Evolutionary conservation across 441 rosid species (phyloP).

Genomic region (Croton laevigatus): DNA sequence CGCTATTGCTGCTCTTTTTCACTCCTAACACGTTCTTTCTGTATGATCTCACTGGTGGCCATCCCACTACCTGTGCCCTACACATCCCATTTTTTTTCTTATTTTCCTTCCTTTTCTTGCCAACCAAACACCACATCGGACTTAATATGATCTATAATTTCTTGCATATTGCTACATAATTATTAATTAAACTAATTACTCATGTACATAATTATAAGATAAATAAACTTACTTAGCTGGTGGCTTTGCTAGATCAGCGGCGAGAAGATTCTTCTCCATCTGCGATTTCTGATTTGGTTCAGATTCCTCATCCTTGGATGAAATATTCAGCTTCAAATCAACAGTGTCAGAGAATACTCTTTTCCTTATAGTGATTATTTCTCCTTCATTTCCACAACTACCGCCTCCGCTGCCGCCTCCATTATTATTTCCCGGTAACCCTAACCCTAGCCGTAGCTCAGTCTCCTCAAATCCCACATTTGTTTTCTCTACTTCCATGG

Average conservation of each 20-base stretch:
- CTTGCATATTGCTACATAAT: too few species aligned
- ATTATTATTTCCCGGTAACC: constrained; percentile 55
- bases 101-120: background rate
- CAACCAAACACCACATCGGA: background rate
- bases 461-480: constrained; percentile 52
- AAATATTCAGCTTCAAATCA: constrained; percentile 65
- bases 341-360: constrained; percentile 74
- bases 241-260: constrained; percentile 61
- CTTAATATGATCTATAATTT: too few species aligned
- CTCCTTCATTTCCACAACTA: constrained; percentile 24
- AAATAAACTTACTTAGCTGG: constrained; percentile 55
- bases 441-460: constrained; percentile 82
- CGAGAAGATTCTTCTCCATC: constrained; percentile 36
- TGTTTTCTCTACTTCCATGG: constrained; percentile 21
- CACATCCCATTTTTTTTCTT: background rate
- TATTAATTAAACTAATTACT: too few species aligned
- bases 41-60: constrained; percentile 90
- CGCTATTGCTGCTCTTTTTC: constrained; percentile 36
- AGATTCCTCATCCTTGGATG: constrained; percentile 25
- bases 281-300: constrained; percentile 25
- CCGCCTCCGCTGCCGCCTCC: too few species aligned
- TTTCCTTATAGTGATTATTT: constrained; percentile 41
- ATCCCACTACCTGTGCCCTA: constrained; percentile 89
- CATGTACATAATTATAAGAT: background rate
- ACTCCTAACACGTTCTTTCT: constrained; percentile 58